Evolutionary conservation across 2,329 filamentous ascomycete genomes (phyloP).

Genomic region (Neopestalotiopsis sp.): DNA sequence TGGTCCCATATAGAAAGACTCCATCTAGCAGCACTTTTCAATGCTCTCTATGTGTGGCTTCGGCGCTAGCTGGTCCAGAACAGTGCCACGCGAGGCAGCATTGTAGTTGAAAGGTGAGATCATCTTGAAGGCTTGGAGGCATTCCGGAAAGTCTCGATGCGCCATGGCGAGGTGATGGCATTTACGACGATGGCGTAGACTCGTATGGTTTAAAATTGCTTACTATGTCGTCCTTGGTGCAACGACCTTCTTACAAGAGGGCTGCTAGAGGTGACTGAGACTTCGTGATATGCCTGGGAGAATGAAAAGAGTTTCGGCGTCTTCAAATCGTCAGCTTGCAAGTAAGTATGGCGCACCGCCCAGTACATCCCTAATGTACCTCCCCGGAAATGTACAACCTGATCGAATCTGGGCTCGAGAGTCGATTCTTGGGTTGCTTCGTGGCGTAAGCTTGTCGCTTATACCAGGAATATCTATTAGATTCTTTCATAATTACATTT

Average conservation of each 20-base stretch:
- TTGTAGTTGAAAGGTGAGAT: neutral
- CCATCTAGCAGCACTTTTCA: neutral
- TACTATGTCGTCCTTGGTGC: neutral
- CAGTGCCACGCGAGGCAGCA: neutral
- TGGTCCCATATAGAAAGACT: neutral
- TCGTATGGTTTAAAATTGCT: neutral
- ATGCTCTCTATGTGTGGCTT: neutral
- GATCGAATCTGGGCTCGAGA: no score
- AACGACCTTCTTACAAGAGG: neutral
- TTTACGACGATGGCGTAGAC: neutral
- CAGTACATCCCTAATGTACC: no score
- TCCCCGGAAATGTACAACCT: no score
- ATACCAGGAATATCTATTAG: no score
- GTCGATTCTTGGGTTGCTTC: no score
- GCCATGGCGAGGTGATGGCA: neutral
- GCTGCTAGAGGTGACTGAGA: neutral
- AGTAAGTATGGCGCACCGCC: no score
- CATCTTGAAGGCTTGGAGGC: neutral
- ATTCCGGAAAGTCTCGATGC: neutral
- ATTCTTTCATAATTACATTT: no score
- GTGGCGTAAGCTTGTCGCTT: no score
- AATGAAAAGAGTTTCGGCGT: neutral
- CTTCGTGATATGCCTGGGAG: neutral
- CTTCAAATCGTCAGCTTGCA: no score
- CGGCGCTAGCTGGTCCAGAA: neutral